Evolutionary conservation across 108 stramenopile genomes (phyloP), one percentile per base, ranked within the genome.

Genomic region (Stephanodiscus triporus): DNA sequence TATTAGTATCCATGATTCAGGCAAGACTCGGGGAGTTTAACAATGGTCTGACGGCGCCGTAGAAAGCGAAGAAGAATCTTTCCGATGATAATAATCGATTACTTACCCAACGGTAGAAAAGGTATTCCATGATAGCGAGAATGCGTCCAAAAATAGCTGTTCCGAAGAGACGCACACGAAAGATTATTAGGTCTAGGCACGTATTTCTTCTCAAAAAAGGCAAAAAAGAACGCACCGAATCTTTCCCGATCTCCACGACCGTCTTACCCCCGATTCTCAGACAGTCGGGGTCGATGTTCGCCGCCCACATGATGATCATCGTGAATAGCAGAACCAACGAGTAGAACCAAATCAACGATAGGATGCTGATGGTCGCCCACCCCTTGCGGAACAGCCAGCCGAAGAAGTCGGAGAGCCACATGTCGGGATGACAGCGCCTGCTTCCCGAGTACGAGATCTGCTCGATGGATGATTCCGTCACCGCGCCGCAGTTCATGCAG

Each of bases 51-150:
- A 40, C 10, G 19, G 74, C 61, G 20, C n/a, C 26, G 37, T 48
- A 22, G 5, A 5, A 2, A 34, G 32, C 32, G 5, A 34, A 2
- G 4, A 34, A 34, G 32, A 34, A 5, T 34, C 2, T 34, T 2
- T 2, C 32, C 32, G 5, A 34, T 5, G 4, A 4, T 34, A 22
- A 75, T 71, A 82, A 36, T 70, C 47, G 40, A 77, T 51, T 0
- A 16, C 86, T 80, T 19, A 63, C 68, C 82, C 83, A 3, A 87
- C 86, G 2, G 87, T 88, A 14, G 75, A 70, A 63, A 88, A 75
- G 0, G 84, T 85, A 24, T 77, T 75, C 86, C 86, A 87, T 9
- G 69, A 72, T 22, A 87, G 65, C 2, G 76, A 65, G 29, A 84
- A 84, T 40, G 84, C 80, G 57, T 87, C 82, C 26, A 56, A 53